A percentile compares a stretch with the other conserved stretches of the same genome.
phyloP scores from a whole-genome alignment of 495 filamentous ascomycete species.

The Penicillium diatomitis region DNA sequence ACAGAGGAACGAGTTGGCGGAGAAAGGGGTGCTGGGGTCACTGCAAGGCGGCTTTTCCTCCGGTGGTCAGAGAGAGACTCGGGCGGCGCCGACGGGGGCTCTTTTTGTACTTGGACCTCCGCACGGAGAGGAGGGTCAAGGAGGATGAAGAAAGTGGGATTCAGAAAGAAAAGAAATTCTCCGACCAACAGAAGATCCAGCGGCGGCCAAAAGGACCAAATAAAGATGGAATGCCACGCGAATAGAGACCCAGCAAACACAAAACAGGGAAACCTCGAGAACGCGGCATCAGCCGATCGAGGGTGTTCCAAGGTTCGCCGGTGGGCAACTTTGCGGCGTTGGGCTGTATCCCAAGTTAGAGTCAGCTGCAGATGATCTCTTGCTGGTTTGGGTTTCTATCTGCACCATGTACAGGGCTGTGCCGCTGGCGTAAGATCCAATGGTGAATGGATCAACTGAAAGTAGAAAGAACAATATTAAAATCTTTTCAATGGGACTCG shows the following conservation, averaged over 20 bases:
- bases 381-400: not conserved
- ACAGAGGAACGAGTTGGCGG: too few relatives aligned
- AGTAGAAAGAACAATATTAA: too few relatives aligned
- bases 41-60: too few relatives aligned
- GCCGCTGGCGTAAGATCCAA: too few relatives aligned
- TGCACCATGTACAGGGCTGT: not conserved
- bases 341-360: not conserved
- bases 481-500: too few relatives aligned
- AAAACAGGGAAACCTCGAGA: not conserved
- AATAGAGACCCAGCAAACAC: not conserved
- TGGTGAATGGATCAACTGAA: too few relatives aligned
- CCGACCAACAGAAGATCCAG: not conserved
- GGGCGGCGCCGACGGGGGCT: too few relatives aligned
- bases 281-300: constrained; percentile 1
- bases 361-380: constrained; percentile 1
- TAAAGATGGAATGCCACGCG: not conserved
- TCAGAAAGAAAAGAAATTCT: not conserved
- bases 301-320: not conserved
- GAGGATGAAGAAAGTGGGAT: not conserved
- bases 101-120: too few relatives aligned
- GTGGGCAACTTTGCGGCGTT: too few relatives aligned
- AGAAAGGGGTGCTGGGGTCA: too few relatives aligned
- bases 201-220: not conserved
- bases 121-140: not conserved
- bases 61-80: too few relatives aligned